A percentile compares a stretch with the other conserved stretches of the same genome.
These are phyloP conservation scores for Cynanchum wilfordii DNA, from an alignment of 257 asterid species.

Conservation along the genomic window DNA sequence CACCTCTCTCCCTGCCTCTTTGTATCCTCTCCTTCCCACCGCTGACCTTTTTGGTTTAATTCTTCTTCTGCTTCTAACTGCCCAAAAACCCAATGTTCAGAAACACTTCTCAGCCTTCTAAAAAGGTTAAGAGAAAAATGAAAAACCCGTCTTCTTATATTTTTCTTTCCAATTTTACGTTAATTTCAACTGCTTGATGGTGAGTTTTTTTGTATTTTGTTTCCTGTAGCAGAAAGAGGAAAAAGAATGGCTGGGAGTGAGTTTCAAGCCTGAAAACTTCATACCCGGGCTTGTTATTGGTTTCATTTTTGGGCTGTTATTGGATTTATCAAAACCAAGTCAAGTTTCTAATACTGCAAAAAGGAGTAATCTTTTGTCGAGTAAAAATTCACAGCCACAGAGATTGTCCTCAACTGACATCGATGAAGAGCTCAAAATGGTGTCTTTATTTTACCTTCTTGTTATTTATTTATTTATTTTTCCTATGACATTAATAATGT, in stretches of 20 bases:
- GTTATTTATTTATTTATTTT: not conserved
- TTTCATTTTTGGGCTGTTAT: slow-evolving; percentile 62
- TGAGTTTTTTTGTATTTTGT: not conserved
- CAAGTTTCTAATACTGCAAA: slow-evolving; percentile 31
- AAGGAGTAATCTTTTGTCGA: slow-evolving; percentile 31
- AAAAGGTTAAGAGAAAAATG: slow-evolving; percentile 38
- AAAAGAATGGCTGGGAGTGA: slow-evolving; percentile 62
- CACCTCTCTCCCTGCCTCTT: too few species aligned
- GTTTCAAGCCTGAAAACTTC: slow-evolving; percentile 91
- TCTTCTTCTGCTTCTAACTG: not conserved
- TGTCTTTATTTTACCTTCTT: slow-evolving; percentile 9
- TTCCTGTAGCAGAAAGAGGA: slow-evolving; percentile 45
- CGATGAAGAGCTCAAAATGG: slow-evolving; percentile 86
- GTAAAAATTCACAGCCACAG: slow-evolving; percentile 39
- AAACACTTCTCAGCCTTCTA: slow-evolving; percentile 39
- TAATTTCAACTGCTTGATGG: not conserved
- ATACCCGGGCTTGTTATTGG: slow-evolving; percentile 89
- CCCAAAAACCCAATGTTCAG: slow-evolving; percentile 22
- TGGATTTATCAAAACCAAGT: slow-evolving; percentile 54
- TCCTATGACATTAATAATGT: not conserved
- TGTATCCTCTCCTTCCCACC: not conserved
- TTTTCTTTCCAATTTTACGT: not conserved
- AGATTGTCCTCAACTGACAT: slow-evolving; percentile 29
- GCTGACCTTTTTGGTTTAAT: not conserved
- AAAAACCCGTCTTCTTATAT: too few species aligned